Conservation (phyloP, 2,329 filamentous ascomycete species). For the Talaromyces pinophilus region DNA sequence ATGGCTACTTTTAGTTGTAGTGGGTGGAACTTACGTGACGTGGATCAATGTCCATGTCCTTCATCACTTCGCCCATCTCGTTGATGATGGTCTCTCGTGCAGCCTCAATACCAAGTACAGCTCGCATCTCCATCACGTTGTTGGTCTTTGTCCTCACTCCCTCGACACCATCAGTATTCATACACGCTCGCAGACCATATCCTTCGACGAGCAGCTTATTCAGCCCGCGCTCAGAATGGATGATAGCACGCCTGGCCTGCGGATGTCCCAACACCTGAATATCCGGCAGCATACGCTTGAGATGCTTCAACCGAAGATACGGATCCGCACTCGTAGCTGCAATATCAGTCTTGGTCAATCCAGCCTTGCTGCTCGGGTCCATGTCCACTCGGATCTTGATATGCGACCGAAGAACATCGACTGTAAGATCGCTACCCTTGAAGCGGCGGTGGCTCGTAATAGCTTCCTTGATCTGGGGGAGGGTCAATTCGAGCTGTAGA, state of each 20-base stretch:
- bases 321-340: slow-evolving; percentile 47
- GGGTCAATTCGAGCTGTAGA: slow-evolving; percentile 76
- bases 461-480: slow-evolving; percentile 71
- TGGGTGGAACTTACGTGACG: slow-evolving; percentile 67
- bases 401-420: slow-evolving; percentile 52
- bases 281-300: slow-evolving; percentile 77
- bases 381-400: slow-evolving; percentile 72
- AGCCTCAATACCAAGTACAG: slow-evolving; percentile 92
- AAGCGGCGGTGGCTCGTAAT: slow-evolving; percentile 82
- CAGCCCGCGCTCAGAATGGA: slow-evolving; percentile 74
- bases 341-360: slow-evolving; percentile 46
- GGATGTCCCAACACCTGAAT: slow-evolving; percentile 91
- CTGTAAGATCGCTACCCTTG: slow-evolving; percentile 63
- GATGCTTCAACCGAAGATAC: slow-evolving; percentile 70
- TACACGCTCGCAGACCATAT: slow-evolving; percentile 83
- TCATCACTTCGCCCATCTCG: slow-evolving; percentile 89
- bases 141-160: slow-evolving; percentile 75
- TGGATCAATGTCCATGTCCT: slow-evolving; percentile 91
- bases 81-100: slow-evolving; percentile 83
- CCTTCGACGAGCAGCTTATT: slow-evolving; percentile 85
- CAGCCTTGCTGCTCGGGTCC: slow-evolving; percentile 36
- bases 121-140: slow-evolving; percentile 82
- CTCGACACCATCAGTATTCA: slow-evolving; percentile 89
- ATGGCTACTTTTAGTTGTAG: not conserved
- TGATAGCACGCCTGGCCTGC: slow-evolving; percentile 81